These are phyloP conservation scores for Fusarium praegraminearum DNA, from an alignment of 2,329 filamentous ascomycete species.

Conservation along the genomic window DNA sequence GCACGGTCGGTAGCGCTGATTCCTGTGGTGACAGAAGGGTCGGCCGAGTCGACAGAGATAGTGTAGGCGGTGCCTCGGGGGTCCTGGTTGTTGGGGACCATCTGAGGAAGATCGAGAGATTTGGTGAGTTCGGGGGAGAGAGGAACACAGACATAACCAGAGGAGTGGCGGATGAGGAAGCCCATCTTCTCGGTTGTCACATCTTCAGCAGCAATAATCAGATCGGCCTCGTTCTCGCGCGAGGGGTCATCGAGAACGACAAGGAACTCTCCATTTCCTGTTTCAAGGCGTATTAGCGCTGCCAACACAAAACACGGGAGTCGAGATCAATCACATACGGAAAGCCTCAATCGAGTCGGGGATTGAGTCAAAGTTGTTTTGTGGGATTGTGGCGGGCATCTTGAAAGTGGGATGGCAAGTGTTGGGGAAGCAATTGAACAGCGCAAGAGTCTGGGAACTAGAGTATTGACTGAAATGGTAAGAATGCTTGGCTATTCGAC, in stretches of 20 bases:
- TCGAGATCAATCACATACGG: conserved; percentile 59
- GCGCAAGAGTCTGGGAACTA: not conserved
- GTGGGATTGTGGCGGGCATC: conserved; percentile 66
- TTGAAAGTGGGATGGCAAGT: conserved; percentile 22
- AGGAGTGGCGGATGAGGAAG: conserved; percentile 93
- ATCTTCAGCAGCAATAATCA: conserved; percentile 91
- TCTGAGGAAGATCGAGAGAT: conserved; percentile 83
- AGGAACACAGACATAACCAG: conserved; percentile 92
- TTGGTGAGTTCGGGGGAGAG: conserved; percentile 76
- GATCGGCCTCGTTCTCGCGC: conserved; percentile 97
- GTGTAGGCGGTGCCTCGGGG: conserved; percentile 94
- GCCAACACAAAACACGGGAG: not conserved
- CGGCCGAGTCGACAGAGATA: conserved; percentile 83
- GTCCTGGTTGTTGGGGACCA: conserved; percentile 83
- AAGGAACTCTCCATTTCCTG: conserved; percentile 88
- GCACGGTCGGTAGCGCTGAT: conserved; percentile 91
- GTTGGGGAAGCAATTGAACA: conserved; percentile 9
- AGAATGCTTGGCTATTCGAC: conserved; percentile 23
- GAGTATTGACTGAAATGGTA: conserved; percentile 5
- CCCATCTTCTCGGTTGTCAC: conserved; percentile 92
- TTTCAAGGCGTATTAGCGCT: conserved; percentile 25
- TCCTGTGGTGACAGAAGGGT: conserved; percentile 82
- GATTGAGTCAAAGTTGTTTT: conserved; percentile 72
- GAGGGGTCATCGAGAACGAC: conserved; percentile 92
- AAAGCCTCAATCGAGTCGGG: conserved; percentile 73